Base-by-base conservation (phyloP, 2,329 filamentous ascomycete species). In the Diaporthe citri region DNA sequence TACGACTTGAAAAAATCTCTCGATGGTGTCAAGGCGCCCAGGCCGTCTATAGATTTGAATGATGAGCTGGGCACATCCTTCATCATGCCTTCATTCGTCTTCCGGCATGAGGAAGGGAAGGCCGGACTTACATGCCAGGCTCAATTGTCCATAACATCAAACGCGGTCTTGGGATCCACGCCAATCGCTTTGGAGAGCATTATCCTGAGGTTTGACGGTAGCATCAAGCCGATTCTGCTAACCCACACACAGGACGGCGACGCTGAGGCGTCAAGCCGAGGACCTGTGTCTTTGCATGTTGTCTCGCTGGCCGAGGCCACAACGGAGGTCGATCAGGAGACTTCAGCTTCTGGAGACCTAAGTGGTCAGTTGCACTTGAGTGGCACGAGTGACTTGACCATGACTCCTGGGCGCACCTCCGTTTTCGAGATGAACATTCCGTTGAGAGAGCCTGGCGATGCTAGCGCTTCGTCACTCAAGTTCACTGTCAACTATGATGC, bases 391-490 rank as follows among this genome's bases (percentile, higher is more conserved):
- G 87, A 96, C 81, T 84, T 98, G 72, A 91, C 88, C 0, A 84
- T 98, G 57, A 82, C 84, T 15, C 90, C 95, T 20, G 92, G 91
- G 0, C 90, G 94, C 76, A 93, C 88, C 12, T 91, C 90, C 71
- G 90, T 96, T 1, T 93, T 94, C 76, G 91, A 94, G 78, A 88
- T 98, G 79, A 89, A 88, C 12, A 90, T 95, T 74, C 90, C 93
- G 2, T 88, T 98, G 22, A 91, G 95, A 75, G 96, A 98, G 83
- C 91, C 95, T 3, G 95, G 95, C n/a, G 90, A 94, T 73, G 92
- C 93, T 0, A 90, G 88, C 64, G 91, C 94, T 5, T 87, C 89
- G 6, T 91, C 90, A 2, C 89, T 93, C 13, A 89, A 87, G 0
- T 84, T 97, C 39, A 85, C 86, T 1, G 84, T 97, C n/a, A 86